Evolutionary conservation across 208 protist species (phyloP).

Genomic region (Leptomonas pyrrhocoris): DNA sequence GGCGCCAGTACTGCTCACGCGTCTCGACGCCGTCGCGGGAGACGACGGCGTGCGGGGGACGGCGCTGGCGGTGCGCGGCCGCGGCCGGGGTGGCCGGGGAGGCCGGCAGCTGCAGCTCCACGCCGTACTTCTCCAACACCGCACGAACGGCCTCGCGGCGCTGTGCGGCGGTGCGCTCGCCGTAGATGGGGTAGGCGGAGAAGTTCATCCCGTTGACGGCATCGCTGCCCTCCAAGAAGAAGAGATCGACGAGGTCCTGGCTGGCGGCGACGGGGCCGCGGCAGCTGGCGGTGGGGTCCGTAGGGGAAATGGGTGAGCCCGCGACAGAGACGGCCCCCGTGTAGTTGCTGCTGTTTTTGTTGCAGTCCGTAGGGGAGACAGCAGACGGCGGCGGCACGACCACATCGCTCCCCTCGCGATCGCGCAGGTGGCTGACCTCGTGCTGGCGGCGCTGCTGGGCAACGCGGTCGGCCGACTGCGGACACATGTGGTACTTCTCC

Average conservation of each 20-base stretch:
- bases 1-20: constrained; percentile 59
- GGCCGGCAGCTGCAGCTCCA: constrained; percentile 32
- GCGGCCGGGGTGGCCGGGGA: constrained; percentile 10
- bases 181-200: constrained; percentile 50
- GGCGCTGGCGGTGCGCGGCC: constrained; percentile 10
- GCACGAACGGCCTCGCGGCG: constrained; percentile 37
- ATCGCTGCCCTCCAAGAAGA: constrained; percentile 51
- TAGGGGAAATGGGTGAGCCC: not conserved
- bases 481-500: constrained; percentile 27
- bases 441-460: constrained; percentile 4
- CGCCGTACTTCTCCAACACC: constrained; percentile 32
- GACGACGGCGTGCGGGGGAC: not conserved
- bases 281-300: not conserved
- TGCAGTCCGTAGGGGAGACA: constrained; percentile 25
- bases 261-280: constrained; percentile 27
- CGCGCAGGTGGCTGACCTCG: constrained; percentile 11
- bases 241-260: constrained; percentile 48
- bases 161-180: constrained; percentile 35
- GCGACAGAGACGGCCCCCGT: not conserved
- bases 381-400: not conserved
- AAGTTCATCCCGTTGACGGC: constrained; percentile 43
- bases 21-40: constrained; percentile 28
- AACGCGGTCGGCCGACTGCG: constrained; percentile 13
- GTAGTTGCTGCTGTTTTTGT: constrained; percentile 20
- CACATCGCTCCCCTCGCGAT: constrained; percentile 1